phyloP scores from a whole-genome alignment of 2,329 filamentous ascomycete species.

The Phaeosphaeria sp. region DNA sequence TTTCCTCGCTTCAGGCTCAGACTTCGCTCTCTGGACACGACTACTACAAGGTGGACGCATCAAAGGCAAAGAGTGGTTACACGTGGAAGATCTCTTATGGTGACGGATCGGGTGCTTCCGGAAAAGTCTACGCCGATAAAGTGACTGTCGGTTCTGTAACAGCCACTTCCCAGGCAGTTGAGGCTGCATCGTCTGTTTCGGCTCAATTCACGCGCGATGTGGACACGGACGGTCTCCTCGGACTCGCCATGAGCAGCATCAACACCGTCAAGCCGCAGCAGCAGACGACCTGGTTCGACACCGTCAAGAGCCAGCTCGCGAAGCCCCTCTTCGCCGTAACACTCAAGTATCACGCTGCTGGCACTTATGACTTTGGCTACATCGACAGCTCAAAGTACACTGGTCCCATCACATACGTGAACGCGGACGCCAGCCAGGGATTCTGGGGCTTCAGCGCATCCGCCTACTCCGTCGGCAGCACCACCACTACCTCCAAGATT shows the following conservation, averaged over 20 bases:
- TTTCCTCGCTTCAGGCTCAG: constrained; percentile 63
- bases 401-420: constrained; percentile 63
- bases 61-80: constrained; percentile 56
- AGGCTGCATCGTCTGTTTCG: constrained; percentile 68
- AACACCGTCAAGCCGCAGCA: constrained; percentile 61
- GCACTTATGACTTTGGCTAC: constrained; percentile 65
- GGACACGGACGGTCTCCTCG: constrained; percentile 66
- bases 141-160: constrained; percentile 67
- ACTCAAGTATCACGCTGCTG: constrained; percentile 58
- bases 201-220: constrained; percentile 57
- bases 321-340: constrained; percentile 64
- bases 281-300: constrained; percentile 68
- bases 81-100: constrained; percentile 70
- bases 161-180: constrained; percentile 68
- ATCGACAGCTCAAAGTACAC: constrained; percentile 66
- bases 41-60: constrained; percentile 61
- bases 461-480: constrained; percentile 62
- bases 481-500: constrained; percentile 50
- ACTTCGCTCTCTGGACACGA: constrained; percentile 61
- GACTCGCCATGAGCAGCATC: constrained; percentile 65
- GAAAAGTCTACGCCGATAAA: constrained; percentile 70
- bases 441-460: constrained; percentile 68
- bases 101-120: constrained; percentile 68
- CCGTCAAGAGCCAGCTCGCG: constrained; percentile 58
- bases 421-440: constrained; percentile 63